These are phyloP conservation scores for Acanthamoeba healyi DNA, from an alignment of 208 protist genomes.

Conservation along the genomic window DNA sequence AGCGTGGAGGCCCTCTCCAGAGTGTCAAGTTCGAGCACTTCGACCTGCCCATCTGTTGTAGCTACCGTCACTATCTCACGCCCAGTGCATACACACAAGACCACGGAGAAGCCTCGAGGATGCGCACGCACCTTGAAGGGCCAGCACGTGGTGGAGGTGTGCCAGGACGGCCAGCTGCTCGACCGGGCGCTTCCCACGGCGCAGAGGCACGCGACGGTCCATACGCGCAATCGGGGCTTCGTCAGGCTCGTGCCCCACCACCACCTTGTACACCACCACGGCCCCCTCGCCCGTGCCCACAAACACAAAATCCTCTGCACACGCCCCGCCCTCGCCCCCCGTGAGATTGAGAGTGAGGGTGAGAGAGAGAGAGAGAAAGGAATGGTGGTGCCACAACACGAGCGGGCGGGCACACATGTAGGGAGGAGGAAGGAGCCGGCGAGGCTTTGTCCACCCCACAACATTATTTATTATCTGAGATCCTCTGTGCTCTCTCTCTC, in stretches of 20 bases:
- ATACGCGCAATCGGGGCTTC: not conserved
- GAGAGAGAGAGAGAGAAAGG: too few species aligned
- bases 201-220: slow-evolving; percentile 3
- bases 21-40: not conserved
- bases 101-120: not conserved
- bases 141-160: not conserved
- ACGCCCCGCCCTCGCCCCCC: not conserved
- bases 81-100: not conserved
- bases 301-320: slow-evolving; percentile 4
- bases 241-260: not conserved
- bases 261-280: not conserved
- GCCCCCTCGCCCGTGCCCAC: slow-evolving; percentile 1
- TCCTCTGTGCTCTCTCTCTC: too few species aligned
- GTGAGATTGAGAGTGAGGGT: too few species aligned
- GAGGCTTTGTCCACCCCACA: too few species aligned
- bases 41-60: not conserved
- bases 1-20: not conserved
- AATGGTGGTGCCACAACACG: too few species aligned
- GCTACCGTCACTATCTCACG: not conserved
- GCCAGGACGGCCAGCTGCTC: not conserved
- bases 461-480: too few species aligned
- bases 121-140: not conserved
- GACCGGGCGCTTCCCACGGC: not conserved
- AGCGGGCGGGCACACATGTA: too few species aligned
- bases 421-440: too few species aligned